Evolutionary conservation across 106 monocot genomes (phyloP), one percentile per base, ranked within the genome.

Genomic region (Apostasia shenzhenica): DNA sequence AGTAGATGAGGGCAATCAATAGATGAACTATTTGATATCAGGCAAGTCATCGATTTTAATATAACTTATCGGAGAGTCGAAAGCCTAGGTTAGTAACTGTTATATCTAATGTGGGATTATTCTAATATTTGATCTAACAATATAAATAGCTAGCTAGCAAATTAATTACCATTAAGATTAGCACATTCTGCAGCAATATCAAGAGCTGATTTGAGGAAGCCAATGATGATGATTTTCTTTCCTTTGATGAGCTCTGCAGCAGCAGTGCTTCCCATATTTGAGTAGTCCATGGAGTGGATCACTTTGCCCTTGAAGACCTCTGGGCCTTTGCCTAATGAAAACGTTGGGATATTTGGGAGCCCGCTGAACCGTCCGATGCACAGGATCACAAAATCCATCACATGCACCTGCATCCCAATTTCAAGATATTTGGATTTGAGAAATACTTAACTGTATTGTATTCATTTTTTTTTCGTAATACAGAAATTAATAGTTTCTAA

Each of bases 311-410:
- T 11, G 57, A 88, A 88, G 13, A 71, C 76, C 46, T 88, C 81
- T 4, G 84, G 75, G 1, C 88, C 88, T 41, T 76, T 76, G 42
- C 66, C 61, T 45, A 54, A 7, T 14, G 84, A 81, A 42, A 88
- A 88, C 1, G 58, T 52, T 0, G 88, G 88, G 11, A 88, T 71
- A 51, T 84, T 81, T 0, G 83, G 87, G 9, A 64, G 8, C 1
- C 81, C 83, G n/a, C 80, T 87, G 75, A 83, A 87, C 7, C 81
- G 63, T 14, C 88, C 88, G 0, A 87, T 66, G 54, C 83, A 80
- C 8, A 87, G 62, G n/a, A 88, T 66, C 43, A 88, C 66, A 64
- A 88, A 84, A 41, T 84, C 81, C 39, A 69, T 66, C 8, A 63
- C 54, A 59, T 81, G 72, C 3, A 66, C 74, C 86, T 87, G 72